Percentiles rank a stretch among this genome's conserved stretches.
Conservation (phyloP, 768 basidiomycete species). For the Atractiella rhizophila region DNA sequence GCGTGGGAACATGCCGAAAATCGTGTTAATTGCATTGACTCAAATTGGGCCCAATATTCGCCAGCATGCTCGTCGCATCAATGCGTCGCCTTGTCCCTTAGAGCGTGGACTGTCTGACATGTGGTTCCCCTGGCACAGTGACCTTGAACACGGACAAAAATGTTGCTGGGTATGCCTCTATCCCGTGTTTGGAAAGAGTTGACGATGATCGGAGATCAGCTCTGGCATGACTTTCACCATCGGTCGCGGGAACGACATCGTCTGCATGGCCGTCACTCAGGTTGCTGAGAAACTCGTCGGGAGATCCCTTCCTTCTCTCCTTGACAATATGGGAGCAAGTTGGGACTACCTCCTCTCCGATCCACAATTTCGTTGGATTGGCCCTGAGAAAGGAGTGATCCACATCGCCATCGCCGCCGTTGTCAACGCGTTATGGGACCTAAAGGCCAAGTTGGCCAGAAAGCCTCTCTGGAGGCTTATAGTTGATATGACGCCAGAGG, state of each 20-base stretch:
- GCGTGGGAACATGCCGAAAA: too few species aligned
- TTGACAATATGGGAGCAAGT: conserved; percentile 67
- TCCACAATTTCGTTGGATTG: conserved; percentile 69
- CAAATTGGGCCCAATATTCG: too few species aligned
- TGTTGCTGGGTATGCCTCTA: too few species aligned
- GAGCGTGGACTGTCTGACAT: too few species aligned
- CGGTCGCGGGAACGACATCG: conserved; percentile 84
- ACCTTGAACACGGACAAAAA: too few species aligned
- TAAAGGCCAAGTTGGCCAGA: conserved; percentile 7
- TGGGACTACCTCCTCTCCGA: conserved; percentile 73
- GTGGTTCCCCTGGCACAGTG: too few species aligned
- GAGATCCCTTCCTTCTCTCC: conserved; percentile 53
- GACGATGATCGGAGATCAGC: background rate
- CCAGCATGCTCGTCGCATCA: too few species aligned
- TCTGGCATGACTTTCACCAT: conserved; percentile 78
- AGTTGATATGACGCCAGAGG: conserved; percentile 14
- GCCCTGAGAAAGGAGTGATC: conserved; percentile 14
- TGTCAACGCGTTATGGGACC: conserved; percentile 14
- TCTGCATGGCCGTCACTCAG: conserved; percentile 36
- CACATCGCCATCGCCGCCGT: conserved; percentile 11
- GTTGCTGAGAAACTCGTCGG: conserved; percentile 61
- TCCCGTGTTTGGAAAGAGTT: background rate
- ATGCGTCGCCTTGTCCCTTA: too few species aligned
- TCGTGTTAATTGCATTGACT: too few species aligned
- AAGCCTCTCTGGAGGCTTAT: conserved; percentile 16